phyloP scores from a whole-genome alignment of 2,329 filamentous ascomycete genomes.

The Colletotrichum gigasporum region DNA sequence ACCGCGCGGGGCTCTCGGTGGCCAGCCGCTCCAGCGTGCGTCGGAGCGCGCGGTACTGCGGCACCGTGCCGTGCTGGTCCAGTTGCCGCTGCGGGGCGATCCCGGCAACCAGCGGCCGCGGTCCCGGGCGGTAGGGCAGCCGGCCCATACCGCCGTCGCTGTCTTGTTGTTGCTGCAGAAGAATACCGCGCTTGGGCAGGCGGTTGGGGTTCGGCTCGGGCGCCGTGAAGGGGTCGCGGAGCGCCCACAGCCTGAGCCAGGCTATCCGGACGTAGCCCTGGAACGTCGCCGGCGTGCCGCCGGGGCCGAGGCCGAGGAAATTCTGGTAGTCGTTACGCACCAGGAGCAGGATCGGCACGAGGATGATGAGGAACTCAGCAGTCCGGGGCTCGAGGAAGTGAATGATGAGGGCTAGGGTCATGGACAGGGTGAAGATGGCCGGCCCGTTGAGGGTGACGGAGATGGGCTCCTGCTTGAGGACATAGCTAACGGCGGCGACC shows the following conservation, averaged over 20 bases:
- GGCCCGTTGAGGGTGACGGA: constrained; percentile 62
- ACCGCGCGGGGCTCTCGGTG: constrained; percentile 50
- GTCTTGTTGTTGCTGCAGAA: constrained; percentile 45
- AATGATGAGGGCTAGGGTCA: constrained; percentile 60
- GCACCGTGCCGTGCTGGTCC: constrained; percentile 67
- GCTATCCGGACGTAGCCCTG: constrained; percentile 78
- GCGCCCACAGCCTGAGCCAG: constrained; percentile 74
- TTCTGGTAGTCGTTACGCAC: constrained; percentile 78
- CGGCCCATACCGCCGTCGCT: constrained; percentile 35
- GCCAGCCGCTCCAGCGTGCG: constrained; percentile 62
- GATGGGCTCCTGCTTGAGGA: constrained; percentile 58
- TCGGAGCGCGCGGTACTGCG: constrained; percentile 65
- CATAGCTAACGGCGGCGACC: constrained; percentile 39
- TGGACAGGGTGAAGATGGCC: constrained; percentile 54
- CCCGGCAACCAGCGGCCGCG: constrained; percentile 74
- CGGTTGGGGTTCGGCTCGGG: constrained; percentile 60
- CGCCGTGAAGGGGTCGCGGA: constrained; percentile 75
- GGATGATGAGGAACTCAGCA: constrained; percentile 58
- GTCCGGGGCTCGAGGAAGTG: constrained; percentile 59
- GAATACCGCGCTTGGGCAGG: constrained; percentile 66
- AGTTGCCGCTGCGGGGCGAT: constrained; percentile 86
- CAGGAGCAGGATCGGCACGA: constrained; percentile 58
- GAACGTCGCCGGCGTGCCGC: constrained; percentile 80
- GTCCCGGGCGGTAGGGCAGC: constrained; percentile 70
- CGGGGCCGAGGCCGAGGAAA: constrained; percentile 81